phyloP scores from a whole-genome alignment of 768 basidiomycete species.

The Mycena galopus region DNA sequence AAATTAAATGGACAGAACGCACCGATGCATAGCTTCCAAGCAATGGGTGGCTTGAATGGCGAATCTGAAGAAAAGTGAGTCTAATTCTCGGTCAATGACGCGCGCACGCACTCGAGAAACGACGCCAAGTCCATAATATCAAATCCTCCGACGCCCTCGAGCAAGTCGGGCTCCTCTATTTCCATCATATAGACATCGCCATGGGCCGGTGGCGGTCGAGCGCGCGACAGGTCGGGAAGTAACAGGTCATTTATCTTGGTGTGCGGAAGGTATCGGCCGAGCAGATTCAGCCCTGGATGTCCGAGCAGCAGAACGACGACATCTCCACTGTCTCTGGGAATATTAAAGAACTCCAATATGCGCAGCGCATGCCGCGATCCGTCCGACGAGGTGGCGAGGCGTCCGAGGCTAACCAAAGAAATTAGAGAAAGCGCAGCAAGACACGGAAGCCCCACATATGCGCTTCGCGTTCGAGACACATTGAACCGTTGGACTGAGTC shows the following conservation, averaged over 20 bases:
- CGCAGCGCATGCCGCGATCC: conserved; percentile 66
- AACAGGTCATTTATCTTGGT: conserved; percentile 76
- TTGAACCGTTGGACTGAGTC: conserved; percentile 78
- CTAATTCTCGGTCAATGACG: background rate
- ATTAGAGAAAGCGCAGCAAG: background rate
- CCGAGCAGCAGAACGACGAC: conserved; percentile 78
- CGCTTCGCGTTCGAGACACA: conserved; percentile 79
- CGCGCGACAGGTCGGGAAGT: conserved; percentile 64
- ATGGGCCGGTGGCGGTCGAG: conserved; percentile 57
- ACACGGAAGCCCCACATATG: conserved; percentile 65
- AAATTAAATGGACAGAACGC: background rate
- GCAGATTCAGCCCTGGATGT: conserved; percentile 77
- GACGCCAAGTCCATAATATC: conserved; percentile 84
- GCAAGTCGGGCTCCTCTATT: conserved; percentile 57
- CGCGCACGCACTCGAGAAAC: conserved; percentile 73
- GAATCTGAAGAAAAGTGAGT: conserved; percentile 60
- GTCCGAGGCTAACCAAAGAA: conserved; percentile 57
- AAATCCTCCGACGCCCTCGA: conserved; percentile 69
- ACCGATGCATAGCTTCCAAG: conserved; percentile 72
- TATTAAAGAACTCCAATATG: conserved; percentile 75
- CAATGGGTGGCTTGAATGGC: conserved; percentile 82
- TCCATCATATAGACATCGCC: conserved; percentile 66
- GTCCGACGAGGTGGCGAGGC: conserved; percentile 62
- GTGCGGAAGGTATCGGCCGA: conserved; percentile 78
- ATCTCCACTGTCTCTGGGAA: conserved; percentile 74